These are phyloP conservation scores for Aspergillus mulundensis DNA, from an alignment of 495 filamentous ascomycete genomes.

Conservation along the genomic window DNA sequence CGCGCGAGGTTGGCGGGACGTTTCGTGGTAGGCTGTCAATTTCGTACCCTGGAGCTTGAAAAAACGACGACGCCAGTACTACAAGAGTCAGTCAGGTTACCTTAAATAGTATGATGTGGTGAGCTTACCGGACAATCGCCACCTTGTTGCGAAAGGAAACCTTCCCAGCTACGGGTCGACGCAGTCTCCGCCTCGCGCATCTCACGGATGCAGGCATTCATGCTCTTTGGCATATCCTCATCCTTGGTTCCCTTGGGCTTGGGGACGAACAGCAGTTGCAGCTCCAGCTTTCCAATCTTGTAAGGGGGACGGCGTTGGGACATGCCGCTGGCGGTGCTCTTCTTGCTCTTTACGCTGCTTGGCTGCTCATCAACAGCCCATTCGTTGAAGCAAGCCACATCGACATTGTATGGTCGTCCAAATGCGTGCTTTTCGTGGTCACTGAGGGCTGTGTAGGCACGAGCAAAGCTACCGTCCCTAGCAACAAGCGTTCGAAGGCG, in stretches of 20 bases:
- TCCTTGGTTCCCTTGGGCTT: slow-evolving; percentile 85
- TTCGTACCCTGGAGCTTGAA: slow-evolving; percentile 91
- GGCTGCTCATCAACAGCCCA: slow-evolving; percentile 87
- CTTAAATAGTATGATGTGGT: neutral
- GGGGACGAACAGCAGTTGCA: slow-evolving; percentile 91
- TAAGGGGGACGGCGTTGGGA: slow-evolving; percentile 76
- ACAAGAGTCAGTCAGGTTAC: slow-evolving; percentile 25
- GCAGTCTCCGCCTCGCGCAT: slow-evolving; percentile 80
- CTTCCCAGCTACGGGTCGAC: slow-evolving; percentile 72
- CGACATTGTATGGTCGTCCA: slow-evolving; percentile 79
- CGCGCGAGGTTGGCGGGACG: slow-evolving; percentile 88
- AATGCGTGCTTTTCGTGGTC: slow-evolving; percentile 84
- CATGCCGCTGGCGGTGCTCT: slow-evolving; percentile 56
- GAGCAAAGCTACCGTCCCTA: slow-evolving; percentile 86
- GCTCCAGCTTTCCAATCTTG: slow-evolving; percentile 86
- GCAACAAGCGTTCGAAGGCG: slow-evolving; percentile 80
- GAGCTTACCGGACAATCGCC: slow-evolving; percentile 89
- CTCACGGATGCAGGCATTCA: slow-evolving; percentile 90
- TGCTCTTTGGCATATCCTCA: slow-evolving; percentile 97
- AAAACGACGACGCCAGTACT: slow-evolving; percentile 97
- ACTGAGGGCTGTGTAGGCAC: slow-evolving; percentile 87
- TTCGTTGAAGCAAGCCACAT: slow-evolving; percentile 94
- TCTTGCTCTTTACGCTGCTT: slow-evolving; percentile 86
- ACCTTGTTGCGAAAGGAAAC: slow-evolving; percentile 89
- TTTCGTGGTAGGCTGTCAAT: slow-evolving; percentile 93